These are phyloP conservation scores for Hemerocallis citrina DNA, from an alignment of 106 monocot genomes.

Conservation along the genomic window DNA sequence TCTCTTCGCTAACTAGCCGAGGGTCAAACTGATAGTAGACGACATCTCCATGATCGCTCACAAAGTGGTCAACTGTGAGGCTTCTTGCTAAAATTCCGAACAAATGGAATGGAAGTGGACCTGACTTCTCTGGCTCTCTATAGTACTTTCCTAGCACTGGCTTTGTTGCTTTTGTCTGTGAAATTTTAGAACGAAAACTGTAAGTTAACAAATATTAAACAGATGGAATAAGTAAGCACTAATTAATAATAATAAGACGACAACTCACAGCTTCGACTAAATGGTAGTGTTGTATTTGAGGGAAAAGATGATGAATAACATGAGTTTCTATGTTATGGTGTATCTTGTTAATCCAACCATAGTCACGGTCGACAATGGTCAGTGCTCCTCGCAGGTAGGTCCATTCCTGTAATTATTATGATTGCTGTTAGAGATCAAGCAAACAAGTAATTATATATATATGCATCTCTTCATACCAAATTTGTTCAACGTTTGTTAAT, in stretches of 20 bases:
- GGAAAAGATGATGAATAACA: conserved; percentile 63
- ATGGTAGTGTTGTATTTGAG: conserved; percentile 66
- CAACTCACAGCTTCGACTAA: conserved; percentile 56
- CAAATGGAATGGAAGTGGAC: conserved; percentile 37
- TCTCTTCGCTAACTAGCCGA: not conserved
- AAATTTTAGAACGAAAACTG: too few relatives aligned
- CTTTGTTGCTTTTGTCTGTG: conserved; percentile 43
- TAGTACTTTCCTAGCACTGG: conserved; percentile 56
- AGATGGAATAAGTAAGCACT: not conserved
- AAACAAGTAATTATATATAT: too few relatives aligned
- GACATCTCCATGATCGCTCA: conserved; percentile 38
- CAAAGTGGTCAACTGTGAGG: conserved; percentile 41
- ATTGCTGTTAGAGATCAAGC: too few relatives aligned
- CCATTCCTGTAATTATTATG: conserved; percentile 42
- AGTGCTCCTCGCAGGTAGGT: conserved; percentile 40
- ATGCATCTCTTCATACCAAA: too few relatives aligned
- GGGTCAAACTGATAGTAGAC: conserved; percentile 61
- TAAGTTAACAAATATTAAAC: too few relatives aligned
- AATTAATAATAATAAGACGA: conserved; percentile 1
- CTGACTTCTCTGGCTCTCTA: conserved; percentile 45
- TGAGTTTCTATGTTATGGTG: conserved; percentile 60
- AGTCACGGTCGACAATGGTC: conserved; percentile 58
- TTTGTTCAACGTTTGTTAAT: too few relatives aligned
- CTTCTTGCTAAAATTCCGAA: conserved; percentile 29
- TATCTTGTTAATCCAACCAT: conserved; percentile 65